Percentiles rank a stretch among this genome's conserved stretches.
Evolutionary conservation across 108 stramenopile species (phyloP).

Genomic region (Parietichytrium sp.): DNA sequence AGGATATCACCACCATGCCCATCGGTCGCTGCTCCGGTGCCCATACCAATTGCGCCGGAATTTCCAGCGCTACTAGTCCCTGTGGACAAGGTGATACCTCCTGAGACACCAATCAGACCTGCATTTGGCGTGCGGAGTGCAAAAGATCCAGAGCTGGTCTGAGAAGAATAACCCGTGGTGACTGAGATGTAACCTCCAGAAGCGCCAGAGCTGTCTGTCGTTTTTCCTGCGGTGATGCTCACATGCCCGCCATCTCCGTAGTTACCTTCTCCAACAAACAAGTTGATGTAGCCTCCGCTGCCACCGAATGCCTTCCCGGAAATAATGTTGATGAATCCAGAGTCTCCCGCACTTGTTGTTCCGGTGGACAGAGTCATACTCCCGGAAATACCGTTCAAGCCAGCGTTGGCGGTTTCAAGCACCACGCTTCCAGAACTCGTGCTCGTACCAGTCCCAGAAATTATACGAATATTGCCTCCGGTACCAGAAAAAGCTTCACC

Average conservation of each 20-base stretch:
- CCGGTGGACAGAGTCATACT: slow-evolving; percentile 51
- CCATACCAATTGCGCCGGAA: slow-evolving; percentile 49
- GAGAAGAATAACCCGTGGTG: slow-evolving; percentile 44
- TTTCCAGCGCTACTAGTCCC: slow-evolving; percentile 51
- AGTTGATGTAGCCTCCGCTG: slow-evolving; percentile 47
- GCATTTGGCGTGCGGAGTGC: slow-evolving; percentile 50
- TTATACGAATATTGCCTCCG: slow-evolving; percentile 46
- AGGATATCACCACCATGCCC: slow-evolving; percentile 55
- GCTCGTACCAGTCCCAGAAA: slow-evolving; percentile 42
- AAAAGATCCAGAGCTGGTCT: slow-evolving; percentile 49
- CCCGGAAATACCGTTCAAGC: slow-evolving; percentile 47
- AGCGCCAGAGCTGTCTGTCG: slow-evolving; percentile 40
- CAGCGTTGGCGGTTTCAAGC: slow-evolving; percentile 52
- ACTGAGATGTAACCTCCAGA: slow-evolving; percentile 45
- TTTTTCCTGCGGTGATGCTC: slow-evolving; percentile 40
- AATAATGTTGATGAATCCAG: slow-evolving; percentile 38
- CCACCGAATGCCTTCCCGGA: slow-evolving; percentile 52
- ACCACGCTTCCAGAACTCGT: slow-evolving; percentile 49
- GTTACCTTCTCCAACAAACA: slow-evolving; percentile 49
- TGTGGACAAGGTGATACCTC: slow-evolving; percentile 46
- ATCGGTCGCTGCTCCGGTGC: slow-evolving; percentile 47
- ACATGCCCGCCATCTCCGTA: slow-evolving; percentile 46
- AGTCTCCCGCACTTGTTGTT: slow-evolving; percentile 39
- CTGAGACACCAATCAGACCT: slow-evolving; percentile 50
- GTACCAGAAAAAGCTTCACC: neutral